Evolutionary conservation across 805 yeast species (phyloP), one percentile per base, ranked within the genome.

Genomic region (Metschnikowia sp.): DNA sequence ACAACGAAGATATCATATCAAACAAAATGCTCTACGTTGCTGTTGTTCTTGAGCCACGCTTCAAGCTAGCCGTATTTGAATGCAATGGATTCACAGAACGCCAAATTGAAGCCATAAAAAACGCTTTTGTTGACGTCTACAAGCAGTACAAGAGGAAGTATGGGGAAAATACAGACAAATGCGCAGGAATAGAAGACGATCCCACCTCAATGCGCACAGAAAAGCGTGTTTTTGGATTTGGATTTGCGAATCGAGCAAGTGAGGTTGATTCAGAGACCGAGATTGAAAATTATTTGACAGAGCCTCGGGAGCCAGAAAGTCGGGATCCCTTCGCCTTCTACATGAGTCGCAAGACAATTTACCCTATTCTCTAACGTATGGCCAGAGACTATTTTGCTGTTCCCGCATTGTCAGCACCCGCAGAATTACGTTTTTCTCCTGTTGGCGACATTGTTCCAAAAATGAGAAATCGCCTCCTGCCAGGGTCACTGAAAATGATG

Each of bases 1-100:
- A 10, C 13, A 38, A 32, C 10, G 47, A 43, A 41, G 39, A 13
- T 7, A 15, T 30, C 12, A 39, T 6, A 4, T 13, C n/a, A 13
- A 39, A 39, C 35, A 31, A 39, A 28, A 13, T 39, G 36, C 35
- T 31, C 2, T 39, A 39, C 32, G 13, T 39, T 19, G 26, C 36
- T 28, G 33, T 30, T 9, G 47, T 44, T 32, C 47, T 44, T 28
- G 47, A 44, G 26, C 42, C 47, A 3, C 37, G 38, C 9, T 44
- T 28, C 35, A 44, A 44, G 40, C 34, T 38, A 10, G 10, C 28
- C 11, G n/a, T 38, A 13, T 38, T 38, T 15, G 19, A 33, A 18
- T 9, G 22, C 22, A 33, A 33, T 15, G 47, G 42, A 4, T 37
- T 37, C 22, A 11, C 47, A 12, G 30, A 9, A 10, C 11, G 1